Evolutionary conservation across 2,329 filamentous ascomycete species (phyloP), one percentile per base, ranked within the genome.

Genomic region (Cordyceps farinosa): DNA sequence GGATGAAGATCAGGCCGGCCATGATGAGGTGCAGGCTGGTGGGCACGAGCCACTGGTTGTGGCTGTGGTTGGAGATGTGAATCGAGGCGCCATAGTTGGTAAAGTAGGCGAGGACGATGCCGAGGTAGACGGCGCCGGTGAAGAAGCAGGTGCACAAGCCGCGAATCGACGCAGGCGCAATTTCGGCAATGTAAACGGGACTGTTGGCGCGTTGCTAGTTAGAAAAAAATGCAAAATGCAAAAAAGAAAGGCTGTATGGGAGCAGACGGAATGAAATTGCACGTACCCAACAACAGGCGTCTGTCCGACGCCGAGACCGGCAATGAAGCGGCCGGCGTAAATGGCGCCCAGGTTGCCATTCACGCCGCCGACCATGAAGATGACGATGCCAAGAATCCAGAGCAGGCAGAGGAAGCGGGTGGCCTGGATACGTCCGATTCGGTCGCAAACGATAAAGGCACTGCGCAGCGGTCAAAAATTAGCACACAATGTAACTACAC

Each of bases 21-120:
- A 93, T 92, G 70, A 92, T 92, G 73, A 94, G 80, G 72, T 94
- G 90, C 63, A 93, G 79, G 67, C 86, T 87, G 48, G 89, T 91
- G 0, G 90, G 90, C 0, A 91, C 83, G 50, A 89, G 81, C 84
- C 84, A 86, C 66, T 81, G 79, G 61, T 78, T 77, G 63, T 78
- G 75, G 2, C 76, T 78, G n/a, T 72, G 68, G 55, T 79, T 77
- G 30, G 76, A 73, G 29, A 87, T 75, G 71, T 85, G 77, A 50
- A 85, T 61, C 63, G 80, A 73, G 61, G 77, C 79, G 64, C 87
- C 87, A 71, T 87, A 89, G 73, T 87, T 90, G 64, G 88, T 85
- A 69, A 92, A 93, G 76, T 92, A 94, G 9, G 88, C 89, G 17
- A 93, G 80, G 69, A 93, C 89, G 65, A 92, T 91, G 30, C 90